Conservation (phyloP, 768 basidiomycete species). For the Suillus paluster region DNA sequence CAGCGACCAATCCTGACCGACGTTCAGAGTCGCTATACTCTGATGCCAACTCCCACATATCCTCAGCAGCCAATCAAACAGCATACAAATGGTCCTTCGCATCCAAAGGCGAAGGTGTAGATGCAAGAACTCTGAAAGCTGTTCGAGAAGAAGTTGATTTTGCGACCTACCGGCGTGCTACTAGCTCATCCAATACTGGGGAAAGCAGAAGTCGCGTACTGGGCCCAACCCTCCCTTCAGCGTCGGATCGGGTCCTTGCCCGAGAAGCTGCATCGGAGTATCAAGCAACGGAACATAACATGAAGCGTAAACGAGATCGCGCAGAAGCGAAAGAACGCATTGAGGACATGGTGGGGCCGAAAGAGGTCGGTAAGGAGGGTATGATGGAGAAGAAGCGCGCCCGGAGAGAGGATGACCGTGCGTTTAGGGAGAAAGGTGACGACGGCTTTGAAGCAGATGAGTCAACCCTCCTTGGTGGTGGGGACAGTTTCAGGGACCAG, state of each 20-base stretch:
- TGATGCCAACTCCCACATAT: slow-evolving; percentile 58
- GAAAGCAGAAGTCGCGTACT: slow-evolving; percentile 48
- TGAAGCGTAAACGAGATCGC: slow-evolving; percentile 71
- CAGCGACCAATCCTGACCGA: slow-evolving; percentile 1
- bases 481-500: slow-evolving; percentile 82
- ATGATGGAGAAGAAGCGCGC: slow-evolving; percentile 87
- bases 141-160: slow-evolving; percentile 62
- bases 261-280: slow-evolving; percentile 63
- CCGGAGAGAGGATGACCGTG: slow-evolving; percentile 68
- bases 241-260: slow-evolving; percentile 70
- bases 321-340: slow-evolving; percentile 67
- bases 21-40: slow-evolving; percentile 58
- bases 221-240: slow-evolving; percentile 72
- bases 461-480: slow-evolving; percentile 77
- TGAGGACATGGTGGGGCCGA: slow-evolving; percentile 83
- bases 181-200: slow-evolving; percentile 14
- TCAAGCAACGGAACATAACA: slow-evolving; percentile 52
- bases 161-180: slow-evolving; percentile 41
- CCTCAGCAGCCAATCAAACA: slow-evolving; percentile 70
- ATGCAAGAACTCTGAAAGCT: slow-evolving; percentile 58
- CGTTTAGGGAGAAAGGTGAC: slow-evolving; percentile 74
- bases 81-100: slow-evolving; percentile 90
- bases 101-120: slow-evolving; percentile 62
- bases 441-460: slow-evolving; percentile 83
- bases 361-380: slow-evolving; percentile 79